These are phyloP conservation scores for Suhomyces guaymorum DNA, from an alignment of 1,139 yeast species.

Conservation along the genomic window DNA sequence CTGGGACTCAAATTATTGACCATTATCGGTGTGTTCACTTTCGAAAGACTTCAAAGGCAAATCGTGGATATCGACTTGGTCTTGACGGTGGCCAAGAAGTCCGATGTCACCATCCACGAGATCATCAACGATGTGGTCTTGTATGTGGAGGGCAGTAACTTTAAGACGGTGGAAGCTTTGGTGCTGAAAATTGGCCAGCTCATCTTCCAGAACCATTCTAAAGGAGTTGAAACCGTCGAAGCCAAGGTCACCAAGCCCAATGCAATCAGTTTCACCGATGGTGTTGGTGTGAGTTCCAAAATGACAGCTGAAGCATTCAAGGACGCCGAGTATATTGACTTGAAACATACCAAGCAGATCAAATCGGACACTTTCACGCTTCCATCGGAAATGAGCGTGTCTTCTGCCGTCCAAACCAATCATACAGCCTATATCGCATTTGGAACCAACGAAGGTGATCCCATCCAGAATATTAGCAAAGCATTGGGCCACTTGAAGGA, in stretches of 20 bases:
- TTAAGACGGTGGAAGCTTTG: conserved; percentile 91
- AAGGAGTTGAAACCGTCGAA: conserved; percentile 31
- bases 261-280: conserved; percentile 83
- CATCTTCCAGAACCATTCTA: conserved; percentile 42
- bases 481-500: conserved; percentile 55
- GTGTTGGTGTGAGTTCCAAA: conserved; percentile 81
- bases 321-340: conserved; percentile 25
- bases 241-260: conserved; percentile 82
- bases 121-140: conserved; percentile 49
- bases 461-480: conserved; percentile 56
- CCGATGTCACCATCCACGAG: conserved; percentile 32
- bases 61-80: conserved; percentile 63
- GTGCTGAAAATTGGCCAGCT: conserved; percentile 73
- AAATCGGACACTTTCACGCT: conserved; percentile 14
- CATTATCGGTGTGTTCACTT: conserved; percentile 86
- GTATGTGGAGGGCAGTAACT: conserved; percentile 73
- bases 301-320: conserved; percentile 44
- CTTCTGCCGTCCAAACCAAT: conserved; percentile 9
- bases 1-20: conserved; percentile 63
- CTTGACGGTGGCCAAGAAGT: conserved; percentile 30
- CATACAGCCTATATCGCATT: conserved; percentile 79
- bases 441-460: conserved; percentile 85
- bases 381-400: conserved; percentile 18
- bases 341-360: conserved; percentile 1
- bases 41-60: conserved; percentile 81